Evolutionary conservation across 495 filamentous ascomycete species (phyloP).

Genomic region (Podospora anserina): DNA sequence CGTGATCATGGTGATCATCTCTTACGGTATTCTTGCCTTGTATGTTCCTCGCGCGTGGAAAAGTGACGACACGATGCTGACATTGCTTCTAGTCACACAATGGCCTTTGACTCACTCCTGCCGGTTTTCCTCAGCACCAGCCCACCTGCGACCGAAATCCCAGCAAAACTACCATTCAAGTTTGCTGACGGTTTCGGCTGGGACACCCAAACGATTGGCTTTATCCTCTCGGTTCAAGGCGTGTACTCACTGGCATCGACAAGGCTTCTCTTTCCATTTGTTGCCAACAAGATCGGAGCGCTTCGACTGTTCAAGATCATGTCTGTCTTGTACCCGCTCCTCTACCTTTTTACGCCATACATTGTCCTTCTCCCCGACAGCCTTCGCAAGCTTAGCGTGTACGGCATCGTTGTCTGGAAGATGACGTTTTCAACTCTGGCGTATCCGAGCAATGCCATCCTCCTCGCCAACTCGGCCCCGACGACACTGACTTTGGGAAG

Average conservation of each 20-base stretch:
- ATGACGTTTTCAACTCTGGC: conserved; percentile 81
- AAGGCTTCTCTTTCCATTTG: conserved; percentile 73
- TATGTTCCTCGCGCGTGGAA: conserved; percentile 37
- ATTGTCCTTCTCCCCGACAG: conserved; percentile 73
- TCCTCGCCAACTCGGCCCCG: conserved; percentile 80
- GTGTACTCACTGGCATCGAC: conserved; percentile 82
- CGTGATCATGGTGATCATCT: conserved; percentile 77
- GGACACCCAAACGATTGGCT: conserved; percentile 75
- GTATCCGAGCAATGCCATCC: conserved; percentile 80
- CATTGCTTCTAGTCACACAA: conserved; percentile 56
- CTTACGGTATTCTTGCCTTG: conserved; percentile 93
- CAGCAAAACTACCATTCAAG: conserved; percentile 66
- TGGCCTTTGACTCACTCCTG: conserved; percentile 90
- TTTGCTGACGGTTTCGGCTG: conserved; percentile 86
- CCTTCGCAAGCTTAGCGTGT: conserved; percentile 69
- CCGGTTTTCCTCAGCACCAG: conserved; percentile 87
- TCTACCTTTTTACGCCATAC: conserved; percentile 87
- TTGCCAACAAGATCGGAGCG: conserved; percentile 68
- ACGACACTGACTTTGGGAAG: conserved; percentile 76
- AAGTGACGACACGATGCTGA: conserved; percentile 12
- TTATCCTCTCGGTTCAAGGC: conserved; percentile 87
- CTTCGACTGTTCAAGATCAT: conserved; percentile 77
- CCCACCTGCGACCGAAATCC: conserved; percentile 38
- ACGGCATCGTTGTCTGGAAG: conserved; percentile 76
- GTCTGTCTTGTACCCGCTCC: conserved; percentile 76